Evolutionary conservation across 2,329 filamentous ascomycete species (phyloP), one percentile per base, ranked within the genome.

Genomic region (Cryphonectria nitschkei): DNA sequence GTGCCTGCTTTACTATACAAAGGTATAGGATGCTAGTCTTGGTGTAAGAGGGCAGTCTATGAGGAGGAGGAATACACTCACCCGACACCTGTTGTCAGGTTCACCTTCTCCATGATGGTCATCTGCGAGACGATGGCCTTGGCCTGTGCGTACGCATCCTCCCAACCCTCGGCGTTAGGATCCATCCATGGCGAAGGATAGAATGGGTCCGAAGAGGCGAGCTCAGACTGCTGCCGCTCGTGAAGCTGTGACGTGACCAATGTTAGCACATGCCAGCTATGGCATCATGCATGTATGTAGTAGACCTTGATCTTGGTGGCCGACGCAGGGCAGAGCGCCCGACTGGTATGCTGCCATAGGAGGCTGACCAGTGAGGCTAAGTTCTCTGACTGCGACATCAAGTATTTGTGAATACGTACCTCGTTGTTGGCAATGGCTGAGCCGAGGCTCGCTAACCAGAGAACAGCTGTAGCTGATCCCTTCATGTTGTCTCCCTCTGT

Each of bases 171-270:
- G 14, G 92, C 92, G 7, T 88, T 80, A 26, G 93, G 91, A 73
- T 92, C 88, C 82, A 92, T 91, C 93, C 94, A 97, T 83, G 94
- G 94, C 39, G 93, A 95, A 0, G 94, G 94, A 77, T 97, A 97
- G 77, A 87, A 88, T 2, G 93, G 92, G 16, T 81, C 81, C 3
- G 86, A 88, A 41, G 76, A 74, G 4, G 83, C 81, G 19, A 83
- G 79, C 16, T 43, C 68, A 65, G 73, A 74, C 72, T 75, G 74
- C 73, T 75, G 74, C 34, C 71, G 54, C 54, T 65, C n/a, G 26
- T 74, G 39, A 41, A 77, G 68, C 76, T 79, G 52, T 54, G 74
- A 76, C 73, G 77, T 77, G 74, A 70, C 34, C 54, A 3, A n/a
- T n/a, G 71, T 69, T 54, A 60, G 68, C 54, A 41, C 64, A 3